Percentiles rank a stretch among this genome's conserved stretches.
Conservation (phyloP, 2,329 filamentous ascomycete species). For the Alternaria infectoria region DNA sequence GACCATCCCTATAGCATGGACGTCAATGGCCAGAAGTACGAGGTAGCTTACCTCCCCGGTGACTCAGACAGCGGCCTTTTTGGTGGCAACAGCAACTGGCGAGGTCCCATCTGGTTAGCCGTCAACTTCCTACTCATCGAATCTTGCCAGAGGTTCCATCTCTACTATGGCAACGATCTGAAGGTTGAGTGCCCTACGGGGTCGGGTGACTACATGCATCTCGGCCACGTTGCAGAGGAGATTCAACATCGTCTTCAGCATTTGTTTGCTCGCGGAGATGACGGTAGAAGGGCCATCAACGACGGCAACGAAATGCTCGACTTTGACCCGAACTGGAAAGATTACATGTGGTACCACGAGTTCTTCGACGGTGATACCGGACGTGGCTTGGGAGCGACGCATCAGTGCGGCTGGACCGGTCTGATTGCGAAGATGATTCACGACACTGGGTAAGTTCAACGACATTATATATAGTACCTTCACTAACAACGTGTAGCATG, state of each 20-base stretch:
- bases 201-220: conserved; percentile 92
- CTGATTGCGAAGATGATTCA: conserved; percentile 97
- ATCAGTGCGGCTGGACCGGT: conserved; percentile 97
- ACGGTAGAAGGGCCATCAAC: conserved; percentile 88
- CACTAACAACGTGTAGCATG: conserved; percentile 53
- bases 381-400: conserved; percentile 86
- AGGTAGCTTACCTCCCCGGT: conserved; percentile 89
- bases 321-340: conserved; percentile 91
- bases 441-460: conserved; percentile 80
- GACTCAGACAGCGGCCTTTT: conserved; percentile 96
- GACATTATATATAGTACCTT: not conserved
- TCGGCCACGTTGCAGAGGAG: conserved; percentile 93
- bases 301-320: conserved; percentile 83
- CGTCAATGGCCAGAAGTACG: conserved; percentile 88
- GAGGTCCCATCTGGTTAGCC: conserved; percentile 91
- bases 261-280: conserved; percentile 81
- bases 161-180: conserved; percentile 90
- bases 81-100: conserved; percentile 97
- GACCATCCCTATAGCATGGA: conserved; percentile 93
- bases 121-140: conserved; percentile 96
- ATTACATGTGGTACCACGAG: conserved; percentile 94
- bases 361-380: conserved; percentile 95
- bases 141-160: conserved; percentile 91
- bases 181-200: conserved; percentile 93
- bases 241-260: conserved; percentile 94